These are phyloP conservation scores for Albugo candida DNA, from an alignment of 352 stramenopile species.

Conservation along the genomic window DNA sequence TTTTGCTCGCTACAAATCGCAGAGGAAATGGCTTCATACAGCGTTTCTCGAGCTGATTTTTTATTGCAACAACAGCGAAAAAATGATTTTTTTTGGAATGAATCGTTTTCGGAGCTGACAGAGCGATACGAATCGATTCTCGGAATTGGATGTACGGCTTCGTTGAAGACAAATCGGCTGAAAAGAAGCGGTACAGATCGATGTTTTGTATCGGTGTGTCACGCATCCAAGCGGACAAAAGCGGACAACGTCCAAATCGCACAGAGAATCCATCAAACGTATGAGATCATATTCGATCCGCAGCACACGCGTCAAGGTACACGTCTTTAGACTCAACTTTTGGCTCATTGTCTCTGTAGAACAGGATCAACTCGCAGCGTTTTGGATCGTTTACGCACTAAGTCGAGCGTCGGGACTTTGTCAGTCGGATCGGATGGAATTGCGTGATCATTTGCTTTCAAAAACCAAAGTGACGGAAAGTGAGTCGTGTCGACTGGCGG, in stretches of 20 bases:
- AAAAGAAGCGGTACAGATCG: conserved; percentile 34
- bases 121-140: conserved; percentile 18
- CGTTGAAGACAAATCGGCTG: conserved; percentile 35
- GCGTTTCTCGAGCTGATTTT: conserved; percentile 11
- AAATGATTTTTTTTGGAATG: conserved; percentile 7
- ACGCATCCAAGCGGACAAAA: conserved; percentile 6
- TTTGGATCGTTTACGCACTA: conserved; percentile 47
- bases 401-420: conserved; percentile 13
- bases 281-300: too few relatives aligned
- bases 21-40: conserved; percentile 24
- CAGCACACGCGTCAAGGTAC: too few relatives aligned
- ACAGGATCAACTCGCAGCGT: conserved; percentile 47
- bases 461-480: background rate
- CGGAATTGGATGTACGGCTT: conserved; percentile 53
- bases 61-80: conserved; percentile 15
- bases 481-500: background rate
- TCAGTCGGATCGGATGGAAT: background rate
- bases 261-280: background rate
- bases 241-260: conserved; percentile 1
- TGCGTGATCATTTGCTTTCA: background rate
- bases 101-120: conserved; percentile 12
- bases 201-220: conserved; percentile 47
- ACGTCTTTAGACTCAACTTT: conserved; percentile 8
- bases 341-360: conserved; percentile 32
- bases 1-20: conserved; percentile 43